Evolutionary conservation across 768 basidiomycete species (phyloP), one percentile per base, ranked within the genome.

Genomic region (Calocybe cyanea): DNA sequence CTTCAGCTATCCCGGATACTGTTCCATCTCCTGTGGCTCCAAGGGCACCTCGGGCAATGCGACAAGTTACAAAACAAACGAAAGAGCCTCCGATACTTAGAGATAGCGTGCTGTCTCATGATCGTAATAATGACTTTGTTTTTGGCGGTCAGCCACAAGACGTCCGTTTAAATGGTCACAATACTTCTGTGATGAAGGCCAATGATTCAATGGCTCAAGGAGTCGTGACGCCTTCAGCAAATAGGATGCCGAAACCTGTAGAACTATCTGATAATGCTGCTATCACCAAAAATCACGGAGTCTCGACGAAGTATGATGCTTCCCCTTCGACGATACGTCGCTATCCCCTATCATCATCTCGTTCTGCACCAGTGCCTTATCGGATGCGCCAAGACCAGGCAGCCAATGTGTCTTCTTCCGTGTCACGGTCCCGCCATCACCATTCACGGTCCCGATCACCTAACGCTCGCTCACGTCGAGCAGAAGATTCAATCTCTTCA

Each of bases 1-100:
- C 46, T 23, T 41, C 49, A 7, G 46, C 40, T 11, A 34, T 38
- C 19, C 34, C 46, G 7, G 20, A 24, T 25, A 46, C 53, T 21
- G 31, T 25, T 8, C 17, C 37, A n/a, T 21, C 31, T 13, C 37
- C 15, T 6, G 51, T 55, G 15, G 20, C 41, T 19, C 57, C 57
- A n/a, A 54, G 32, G 24, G 55, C 50, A 2, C 57, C 58, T 13
- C 49, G 51, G 36, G 53, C 58, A 7, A 57, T 60, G 57, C 48
- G 51, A 23, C 25, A 43, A 20, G 39, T 43, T 3, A 41, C 44
- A 35, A 19, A 18, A 34, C 30, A 33, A 18, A 21, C 7, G 13
- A 24, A 19, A 32, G 31, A 15, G 18, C 28, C 15, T 18, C 25
- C 25, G 11, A 28, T 28, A 11, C 25, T 28, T 5, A 11, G 11